These are phyloP conservation scores for Acanthamoeba royreba DNA, from an alignment of 208 protist genomes.

Conservation along the genomic window DNA sequence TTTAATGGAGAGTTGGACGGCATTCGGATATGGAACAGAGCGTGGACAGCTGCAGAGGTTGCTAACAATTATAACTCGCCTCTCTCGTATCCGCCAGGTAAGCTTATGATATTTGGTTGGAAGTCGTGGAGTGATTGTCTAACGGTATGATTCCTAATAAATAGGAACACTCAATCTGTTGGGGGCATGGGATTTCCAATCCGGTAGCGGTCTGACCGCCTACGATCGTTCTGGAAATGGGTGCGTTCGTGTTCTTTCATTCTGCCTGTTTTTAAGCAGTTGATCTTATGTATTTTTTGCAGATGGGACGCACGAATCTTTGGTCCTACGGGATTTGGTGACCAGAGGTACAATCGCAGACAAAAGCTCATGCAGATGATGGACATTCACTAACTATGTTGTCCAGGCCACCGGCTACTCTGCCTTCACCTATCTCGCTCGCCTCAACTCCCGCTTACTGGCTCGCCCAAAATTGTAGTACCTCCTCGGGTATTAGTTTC, in stretches of 20 bases:
- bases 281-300: too few species aligned
- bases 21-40: not conserved
- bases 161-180: conserved; percentile 12
- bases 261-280: not conserved
- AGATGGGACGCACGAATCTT: not conserved
- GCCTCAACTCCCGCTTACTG: not conserved
- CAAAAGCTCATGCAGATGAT: too few species aligned
- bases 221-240: not conserved
- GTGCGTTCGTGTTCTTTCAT: not conserved
- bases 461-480: not conserved
- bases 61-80: not conserved
- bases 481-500: not conserved
- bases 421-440: not conserved
- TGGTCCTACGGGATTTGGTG: not conserved
- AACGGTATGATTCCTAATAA: not conserved
- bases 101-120: not conserved
- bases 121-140: not conserved
- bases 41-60: not conserved
- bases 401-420: too few species aligned
- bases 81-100: not conserved
- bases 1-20: conserved; percentile 33
- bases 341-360: too few species aligned
- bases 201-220: not conserved
- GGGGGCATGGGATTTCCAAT: not conserved
- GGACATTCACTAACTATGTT: too few species aligned